A percentile compares a stretch with the other conserved stretches of the same genome.
Conservation (phyloP, 2,329 filamentous ascomycete species). For the Xylariaceae sp. region DNA sequence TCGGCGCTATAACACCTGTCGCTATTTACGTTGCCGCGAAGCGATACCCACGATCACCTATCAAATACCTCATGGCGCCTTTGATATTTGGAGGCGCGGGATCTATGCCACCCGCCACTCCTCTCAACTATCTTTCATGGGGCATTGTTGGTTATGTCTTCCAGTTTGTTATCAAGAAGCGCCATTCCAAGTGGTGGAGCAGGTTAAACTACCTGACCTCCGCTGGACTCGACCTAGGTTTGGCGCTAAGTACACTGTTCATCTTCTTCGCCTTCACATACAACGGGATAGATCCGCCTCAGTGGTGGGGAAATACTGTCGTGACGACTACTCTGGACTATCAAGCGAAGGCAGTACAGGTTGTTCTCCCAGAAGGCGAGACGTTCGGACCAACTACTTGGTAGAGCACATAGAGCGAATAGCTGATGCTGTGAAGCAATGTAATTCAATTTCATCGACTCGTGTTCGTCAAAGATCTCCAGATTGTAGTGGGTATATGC, state of each 20-base stretch:
- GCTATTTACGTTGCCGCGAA: slow-evolving; percentile 49
- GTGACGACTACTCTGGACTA: slow-evolving; percentile 61
- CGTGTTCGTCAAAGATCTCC: no score
- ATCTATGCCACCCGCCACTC: slow-evolving; percentile 63
- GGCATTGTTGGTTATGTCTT: slow-evolving; percentile 68
- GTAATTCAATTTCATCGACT: no score
- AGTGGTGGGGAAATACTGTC: slow-evolving; percentile 68
- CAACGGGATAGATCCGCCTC: slow-evolving; percentile 57
- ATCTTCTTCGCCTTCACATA: slow-evolving; percentile 70
- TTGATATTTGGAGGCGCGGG: slow-evolving; percentile 61
- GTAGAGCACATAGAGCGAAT: slow-evolving; percentile 29
- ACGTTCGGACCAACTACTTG: slow-evolving; percentile 61
- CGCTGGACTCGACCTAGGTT: slow-evolving; percentile 66
- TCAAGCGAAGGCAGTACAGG: slow-evolving; percentile 57
- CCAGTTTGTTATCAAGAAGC: slow-evolving; percentile 64
- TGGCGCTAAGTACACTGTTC: slow-evolving; percentile 64
- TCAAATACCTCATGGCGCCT: slow-evolving; percentile 57
- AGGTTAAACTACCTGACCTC: slow-evolving; percentile 71
- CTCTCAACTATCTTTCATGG: slow-evolving; percentile 74
- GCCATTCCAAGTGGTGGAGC: slow-evolving; percentile 68
- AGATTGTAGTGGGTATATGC: no score
- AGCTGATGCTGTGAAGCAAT: no score
- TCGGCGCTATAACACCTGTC: slow-evolving; percentile 54
- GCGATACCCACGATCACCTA: slow-evolving; percentile 49
- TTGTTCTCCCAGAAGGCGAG: slow-evolving; percentile 49